These are phyloP conservation scores for Elongisporangium prolatum DNA, from an alignment of 352 stramenopile species.

Conservation along the genomic window DNA sequence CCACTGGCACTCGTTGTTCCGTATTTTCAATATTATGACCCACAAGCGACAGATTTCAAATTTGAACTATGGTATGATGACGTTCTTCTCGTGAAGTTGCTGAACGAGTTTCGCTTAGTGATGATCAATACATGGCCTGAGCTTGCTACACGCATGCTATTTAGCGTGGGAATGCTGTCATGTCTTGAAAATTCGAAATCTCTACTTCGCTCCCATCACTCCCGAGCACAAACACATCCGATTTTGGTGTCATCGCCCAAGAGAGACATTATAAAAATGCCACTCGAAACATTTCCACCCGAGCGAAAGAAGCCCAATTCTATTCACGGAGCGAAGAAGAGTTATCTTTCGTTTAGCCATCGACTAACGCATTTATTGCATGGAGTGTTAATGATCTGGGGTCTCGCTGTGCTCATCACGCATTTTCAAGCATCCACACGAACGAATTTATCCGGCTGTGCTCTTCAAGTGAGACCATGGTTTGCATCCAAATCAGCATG, in stretches of 20 bases:
- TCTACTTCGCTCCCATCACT: constrained; percentile 7
- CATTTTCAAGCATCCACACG: constrained; percentile 12
- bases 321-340: no score
- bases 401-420: constrained; percentile 1
- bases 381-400: no score
- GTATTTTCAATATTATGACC: constrained; percentile 18
- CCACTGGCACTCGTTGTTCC: constrained; percentile 14
- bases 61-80: constrained; percentile 21
- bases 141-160: constrained; percentile 24
- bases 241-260: background rate
- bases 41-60: constrained; percentile 12
- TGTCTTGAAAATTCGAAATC: constrained; percentile 28
- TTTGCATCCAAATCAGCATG: constrained; percentile 15
- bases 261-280: background rate
- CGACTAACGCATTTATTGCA: no score
- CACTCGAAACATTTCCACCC: background rate
- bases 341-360: background rate
- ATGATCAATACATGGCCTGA: constrained; percentile 28
- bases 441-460: constrained; percentile 6
- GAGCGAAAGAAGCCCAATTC: constrained; percentile 2
- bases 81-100: constrained; percentile 24
- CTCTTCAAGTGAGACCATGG: constrained; percentile 26
- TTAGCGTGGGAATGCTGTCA: constrained; percentile 25
- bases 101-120: constrained; percentile 35
- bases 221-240: background rate